A percentile compares a stretch with the other conserved stretches of the same genome.
Evolutionary conservation across 2,329 filamentous ascomycete genomes (phyloP).

Genomic region (Fusarium graminum): DNA sequence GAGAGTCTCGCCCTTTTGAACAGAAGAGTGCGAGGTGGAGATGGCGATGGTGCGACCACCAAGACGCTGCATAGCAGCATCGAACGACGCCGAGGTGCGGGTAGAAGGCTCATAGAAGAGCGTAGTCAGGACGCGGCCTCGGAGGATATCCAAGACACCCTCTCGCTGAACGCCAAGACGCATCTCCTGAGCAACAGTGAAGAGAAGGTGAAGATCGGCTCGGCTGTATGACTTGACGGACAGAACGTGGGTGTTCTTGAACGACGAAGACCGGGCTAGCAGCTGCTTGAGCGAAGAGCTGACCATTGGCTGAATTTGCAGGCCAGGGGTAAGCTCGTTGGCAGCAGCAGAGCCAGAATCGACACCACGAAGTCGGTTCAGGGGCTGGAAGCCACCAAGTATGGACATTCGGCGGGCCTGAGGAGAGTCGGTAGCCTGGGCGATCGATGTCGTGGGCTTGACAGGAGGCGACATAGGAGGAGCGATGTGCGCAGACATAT

Average conservation of each 20-base stretch:
- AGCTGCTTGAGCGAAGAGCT: conserved; percentile 77
- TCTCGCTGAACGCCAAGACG: conserved; percentile 92
- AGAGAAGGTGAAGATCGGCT: conserved; percentile 89
- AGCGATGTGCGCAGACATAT: conserved; percentile 78
- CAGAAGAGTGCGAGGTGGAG: conserved; percentile 85
- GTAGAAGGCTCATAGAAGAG: conserved; percentile 99
- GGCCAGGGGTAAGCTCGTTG: conserved; percentile 62
- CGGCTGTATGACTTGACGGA: conserved; percentile 93
- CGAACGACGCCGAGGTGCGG: conserved; percentile 93
- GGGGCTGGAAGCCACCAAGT: conserved; percentile 50
- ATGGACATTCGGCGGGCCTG: conserved; percentile 52
- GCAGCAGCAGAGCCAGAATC: conserved; percentile 48
- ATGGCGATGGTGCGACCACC: conserved; percentile 88
- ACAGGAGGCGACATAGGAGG: conserved; percentile 69
- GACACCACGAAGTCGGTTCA: conserved; percentile 51
- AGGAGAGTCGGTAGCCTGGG: conserved; percentile 55
- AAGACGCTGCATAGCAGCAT: conserved; percentile 97
- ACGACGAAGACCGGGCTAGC: conserved; percentile 79
- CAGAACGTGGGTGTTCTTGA: conserved; percentile 90
- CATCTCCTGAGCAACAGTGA: conserved; percentile 98
- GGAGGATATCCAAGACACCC: conserved; percentile 87
- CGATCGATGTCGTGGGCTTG: conserved; percentile 63
- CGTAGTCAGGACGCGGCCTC: conserved; percentile 86
- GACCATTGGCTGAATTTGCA: conserved; percentile 64
- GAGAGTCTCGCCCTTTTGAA: conserved; percentile 92